These are phyloP conservation scores for Paracorniculantispora psalliotae DNA, from an alignment of 2,329 filamentous ascomycete species.

Conservation along the genomic window DNA sequence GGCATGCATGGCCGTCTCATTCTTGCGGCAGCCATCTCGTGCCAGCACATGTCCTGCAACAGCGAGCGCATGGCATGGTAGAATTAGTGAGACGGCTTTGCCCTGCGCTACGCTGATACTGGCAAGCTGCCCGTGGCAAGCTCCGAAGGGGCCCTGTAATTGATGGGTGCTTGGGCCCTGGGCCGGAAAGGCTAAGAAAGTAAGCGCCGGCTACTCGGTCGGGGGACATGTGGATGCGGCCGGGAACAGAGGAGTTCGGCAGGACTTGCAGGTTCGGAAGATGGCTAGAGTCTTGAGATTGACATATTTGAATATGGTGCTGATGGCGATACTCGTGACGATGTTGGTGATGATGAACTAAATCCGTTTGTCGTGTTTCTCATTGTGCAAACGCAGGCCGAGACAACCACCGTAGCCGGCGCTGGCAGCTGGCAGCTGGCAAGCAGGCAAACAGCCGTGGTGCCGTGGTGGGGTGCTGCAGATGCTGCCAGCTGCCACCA, in stretches of 20 bases:
- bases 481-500: not conserved
- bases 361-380: not conserved
- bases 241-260: not conserved
- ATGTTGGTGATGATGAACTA: not conserved
- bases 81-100: not conserved
- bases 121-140: not conserved
- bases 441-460: not conserved
- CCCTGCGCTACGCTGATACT: not conserved
- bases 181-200: not conserved
- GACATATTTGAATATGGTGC: not conserved
- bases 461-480: no score
- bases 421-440: not conserved
- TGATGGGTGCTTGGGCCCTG: not conserved
- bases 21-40: not conserved
- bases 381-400: not conserved
- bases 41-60: not conserved
- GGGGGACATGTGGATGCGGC: slow-evolving; percentile 6
- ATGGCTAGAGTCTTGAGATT: not conserved
- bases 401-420: not conserved
- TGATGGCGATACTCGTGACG: not conserved
- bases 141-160: not conserved
- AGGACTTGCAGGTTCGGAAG: no score
- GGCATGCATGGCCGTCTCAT: not conserved
- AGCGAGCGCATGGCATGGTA: not conserved
- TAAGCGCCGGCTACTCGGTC: slow-evolving; percentile 13